Evolutionary conservation across 1,139 yeast genomes (phyloP), one percentile per base, ranked within the genome.

Genomic region (Yamadazyma atlantica): DNA sequence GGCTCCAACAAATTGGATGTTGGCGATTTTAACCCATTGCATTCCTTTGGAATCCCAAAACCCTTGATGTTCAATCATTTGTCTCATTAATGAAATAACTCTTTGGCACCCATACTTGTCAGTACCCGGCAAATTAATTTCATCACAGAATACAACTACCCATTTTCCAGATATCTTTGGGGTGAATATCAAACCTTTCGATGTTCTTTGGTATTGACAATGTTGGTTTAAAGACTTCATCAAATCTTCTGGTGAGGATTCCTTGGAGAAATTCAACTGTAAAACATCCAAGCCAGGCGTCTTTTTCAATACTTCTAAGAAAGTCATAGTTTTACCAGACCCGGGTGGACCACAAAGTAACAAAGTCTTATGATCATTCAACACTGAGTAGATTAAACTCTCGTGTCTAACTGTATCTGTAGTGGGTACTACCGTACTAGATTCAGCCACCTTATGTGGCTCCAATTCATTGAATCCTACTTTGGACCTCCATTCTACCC

Each of bases 271-370:
- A 53, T 89, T 90, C 48, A 92, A 61, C 1, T 88, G 78, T 2
- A 82, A 69, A 4, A 87, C 66, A 28, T 82, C 86, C 42, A 80
- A 65, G 19, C 72, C 67, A 0, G 81, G 74, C 0, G 83, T 69
- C 38, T 70, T 72, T 35, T 86, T 66, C 32, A 92, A 59, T 0
- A 89, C 82, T 38, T 83, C 80, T 47, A 86, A 73, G 21, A 92
- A 62, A 0, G 92, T 82, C 97, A 90, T 90, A 0, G 97, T 90
- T 55, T 92, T 92, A 45, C 98, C 98, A 0, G 96, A 85, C 3
- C 98, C 98, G 0, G 98, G 97, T 0, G 97, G 97, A 4, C 98
- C 98, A 62, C 96, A 89, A 24, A 92, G 67, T 23, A 92, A 66
- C 17, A 88, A 58, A 0, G 95, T 79, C 34, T 66, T 64, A 41